These are phyloP conservation scores for Syzygium syzygioides DNA, from an alignment of 441 rosid species.

Conservation along the genomic window DNA sequence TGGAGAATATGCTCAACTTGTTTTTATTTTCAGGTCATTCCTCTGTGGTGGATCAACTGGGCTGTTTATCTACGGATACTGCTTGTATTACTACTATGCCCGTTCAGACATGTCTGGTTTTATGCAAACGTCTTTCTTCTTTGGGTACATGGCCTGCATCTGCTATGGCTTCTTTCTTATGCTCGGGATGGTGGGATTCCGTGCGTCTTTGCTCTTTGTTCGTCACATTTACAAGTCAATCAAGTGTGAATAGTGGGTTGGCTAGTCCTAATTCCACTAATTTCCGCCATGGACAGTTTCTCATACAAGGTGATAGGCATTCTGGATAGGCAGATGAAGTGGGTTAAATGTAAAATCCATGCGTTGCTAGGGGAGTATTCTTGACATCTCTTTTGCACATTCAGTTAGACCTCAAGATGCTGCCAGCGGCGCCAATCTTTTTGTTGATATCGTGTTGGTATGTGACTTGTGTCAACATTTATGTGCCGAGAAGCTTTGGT, in stretches of 20 bases:
- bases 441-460: not conserved
- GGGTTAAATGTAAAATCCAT: not conserved
- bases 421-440: not conserved
- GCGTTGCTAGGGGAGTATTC: not conserved
- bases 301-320: not conserved
- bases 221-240: slow-evolving; percentile 59
- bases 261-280: not conserved
- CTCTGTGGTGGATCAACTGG: slow-evolving; percentile 58
- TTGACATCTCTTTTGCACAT: not conserved
- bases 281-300: not conserved
- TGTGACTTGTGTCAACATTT: not conserved
- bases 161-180: slow-evolving; percentile 65
- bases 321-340: not conserved
- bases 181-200: slow-evolving; percentile 58
- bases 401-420: not conserved
- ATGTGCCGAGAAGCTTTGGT: not conserved
- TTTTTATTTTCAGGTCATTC: slow-evolving; percentile 28
- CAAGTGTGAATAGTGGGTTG: slow-evolving; percentile 38
- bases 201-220: slow-evolving; percentile 44
- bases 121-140: slow-evolving; percentile 63
- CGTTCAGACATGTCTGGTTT: slow-evolving; percentile 62
- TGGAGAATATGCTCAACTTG: not conserved
- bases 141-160: slow-evolving; percentile 62
- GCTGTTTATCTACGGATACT: slow-evolving; percentile 46
- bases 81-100: slow-evolving; percentile 51